Conservation (phyloP, 805 yeast species). For the Starmera caribaea region DNA sequence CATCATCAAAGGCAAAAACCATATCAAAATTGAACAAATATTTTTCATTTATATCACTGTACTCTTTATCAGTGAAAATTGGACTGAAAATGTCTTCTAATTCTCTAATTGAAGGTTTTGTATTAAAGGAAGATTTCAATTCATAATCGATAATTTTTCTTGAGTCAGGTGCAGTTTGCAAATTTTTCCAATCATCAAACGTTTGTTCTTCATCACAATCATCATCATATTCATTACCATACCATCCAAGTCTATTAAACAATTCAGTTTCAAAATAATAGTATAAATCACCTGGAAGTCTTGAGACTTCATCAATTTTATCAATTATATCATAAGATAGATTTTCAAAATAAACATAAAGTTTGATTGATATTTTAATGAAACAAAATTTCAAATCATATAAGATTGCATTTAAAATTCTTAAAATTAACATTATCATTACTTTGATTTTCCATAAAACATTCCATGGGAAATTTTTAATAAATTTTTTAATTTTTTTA, state of each 20-base stretch:
- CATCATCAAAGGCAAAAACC: background rate
- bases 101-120: constrained; percentile 1
- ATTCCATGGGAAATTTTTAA: constrained; percentile 12
- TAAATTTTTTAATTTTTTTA: constrained; percentile 8
- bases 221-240: background rate
- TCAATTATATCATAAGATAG: background rate
- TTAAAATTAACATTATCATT: constrained; percentile 8
- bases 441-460: constrained; percentile 11
- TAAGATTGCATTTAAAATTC: constrained; percentile 9
- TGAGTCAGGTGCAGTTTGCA: too few species aligned
- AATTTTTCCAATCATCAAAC: background rate
- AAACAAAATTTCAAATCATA: constrained; percentile 7
- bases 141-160: background rate
- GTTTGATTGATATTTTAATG: constrained; percentile 9
- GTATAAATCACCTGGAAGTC: constrained; percentile 9
- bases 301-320: background rate
- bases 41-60: constrained; percentile 1
- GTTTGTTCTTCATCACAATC: background rate
- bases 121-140: background rate
- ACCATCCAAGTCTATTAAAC: constrained; percentile 6
- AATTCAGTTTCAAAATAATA: constrained; percentile 10
- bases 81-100: constrained; percentile 2
- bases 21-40: background rate
- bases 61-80: constrained; percentile 1
- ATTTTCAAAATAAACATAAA: constrained; percentile 6